A percentile compares a stretch with the other conserved stretches of the same genome.
phyloP scores from a whole-genome alignment of 2,329 filamentous ascomycete genomes.

The Dendrostoma leiphaemia region DNA sequence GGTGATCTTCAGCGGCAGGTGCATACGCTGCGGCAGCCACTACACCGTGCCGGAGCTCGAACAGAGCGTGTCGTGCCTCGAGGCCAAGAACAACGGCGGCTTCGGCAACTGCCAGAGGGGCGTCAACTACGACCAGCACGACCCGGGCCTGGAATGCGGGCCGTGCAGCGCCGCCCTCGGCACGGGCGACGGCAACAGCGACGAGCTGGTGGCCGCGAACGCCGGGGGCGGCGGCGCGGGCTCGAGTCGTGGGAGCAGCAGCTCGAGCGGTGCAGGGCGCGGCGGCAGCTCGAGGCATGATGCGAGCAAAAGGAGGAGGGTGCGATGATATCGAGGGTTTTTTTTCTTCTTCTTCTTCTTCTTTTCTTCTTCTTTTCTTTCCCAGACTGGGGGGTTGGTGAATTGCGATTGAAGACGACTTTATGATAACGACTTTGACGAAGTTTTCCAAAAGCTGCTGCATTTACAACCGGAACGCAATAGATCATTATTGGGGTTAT shows the following conservation, averaged over 20 bases:
- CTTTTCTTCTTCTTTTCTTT: too few relatives aligned
- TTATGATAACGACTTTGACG: neutral
- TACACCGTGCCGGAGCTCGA: constrained; percentile 44
- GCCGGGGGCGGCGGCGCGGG: too few relatives aligned
- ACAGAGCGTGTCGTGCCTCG: constrained; percentile 46
- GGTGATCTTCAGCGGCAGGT: constrained; percentile 42
- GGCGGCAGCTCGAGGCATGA: constrained; percentile 2
- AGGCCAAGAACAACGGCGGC: constrained; percentile 46
- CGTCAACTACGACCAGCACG: constrained; percentile 40
- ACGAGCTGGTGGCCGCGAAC: constrained; percentile 11
- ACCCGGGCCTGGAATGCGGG: constrained; percentile 48
- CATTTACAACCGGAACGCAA: neutral
- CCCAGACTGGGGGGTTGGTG: neutral
- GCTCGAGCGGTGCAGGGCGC: neutral
- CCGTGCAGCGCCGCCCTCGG: constrained; percentile 28
- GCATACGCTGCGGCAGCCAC: constrained; percentile 38
- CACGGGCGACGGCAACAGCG: constrained; percentile 28
- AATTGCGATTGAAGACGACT: neutral
- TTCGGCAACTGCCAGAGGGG: constrained; percentile 44
- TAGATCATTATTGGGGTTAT: neutral
- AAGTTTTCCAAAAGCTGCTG: neutral
- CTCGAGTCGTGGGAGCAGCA: neutral
- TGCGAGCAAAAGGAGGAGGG: constrained; percentile 14
- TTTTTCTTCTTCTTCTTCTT: too few relatives aligned
- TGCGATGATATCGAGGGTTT: too few relatives aligned